Evolutionary conservation across 495 filamentous ascomycete genomes (phyloP).

Genomic region (Penicillium roqueforti): DNA sequence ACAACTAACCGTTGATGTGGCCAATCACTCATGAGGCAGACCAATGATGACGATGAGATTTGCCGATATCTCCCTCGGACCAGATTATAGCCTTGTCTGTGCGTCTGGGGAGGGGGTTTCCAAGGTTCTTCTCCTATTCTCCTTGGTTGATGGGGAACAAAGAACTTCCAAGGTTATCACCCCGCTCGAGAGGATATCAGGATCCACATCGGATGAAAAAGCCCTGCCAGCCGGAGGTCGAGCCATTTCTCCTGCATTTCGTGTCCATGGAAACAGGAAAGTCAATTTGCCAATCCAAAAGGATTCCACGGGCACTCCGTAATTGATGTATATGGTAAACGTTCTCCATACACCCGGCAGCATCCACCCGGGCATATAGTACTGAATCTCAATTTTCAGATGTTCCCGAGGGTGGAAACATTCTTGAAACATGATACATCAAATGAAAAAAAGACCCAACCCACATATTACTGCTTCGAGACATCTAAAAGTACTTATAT

Average conservation of each 20-base stretch:
- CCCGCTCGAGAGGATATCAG: neutral
- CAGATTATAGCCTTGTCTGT: conserved; percentile 20
- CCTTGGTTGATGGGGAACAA: neutral
- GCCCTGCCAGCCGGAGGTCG: conserved; percentile 3
- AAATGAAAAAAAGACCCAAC: neutral
- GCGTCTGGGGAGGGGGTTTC: conserved; percentile 6
- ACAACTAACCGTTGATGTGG: neutral
- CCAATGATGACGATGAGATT: conserved; percentile 27
- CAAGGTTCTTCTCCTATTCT: neutral
- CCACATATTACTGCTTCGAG: neutral
- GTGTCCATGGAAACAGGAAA: neutral
- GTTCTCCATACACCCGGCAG: too few species aligned
- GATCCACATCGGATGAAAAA: conserved; percentile 7
- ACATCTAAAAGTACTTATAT: neutral
- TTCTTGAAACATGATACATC: too few species aligned
- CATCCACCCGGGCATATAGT: too few species aligned
- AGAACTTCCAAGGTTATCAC: conserved; percentile 1
- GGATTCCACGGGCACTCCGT: neutral
- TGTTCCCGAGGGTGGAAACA: too few species aligned
- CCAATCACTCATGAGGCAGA: conserved; percentile 4
- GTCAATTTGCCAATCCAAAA: neutral
- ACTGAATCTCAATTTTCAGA: neutral
- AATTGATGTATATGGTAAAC: too few species aligned
- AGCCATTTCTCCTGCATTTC: neutral
- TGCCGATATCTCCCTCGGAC: conserved; percentile 12